Base-by-base conservation (phyloP, 495 filamentous ascomycete species). In the Massariosphaeria phaeospora region DNA sequence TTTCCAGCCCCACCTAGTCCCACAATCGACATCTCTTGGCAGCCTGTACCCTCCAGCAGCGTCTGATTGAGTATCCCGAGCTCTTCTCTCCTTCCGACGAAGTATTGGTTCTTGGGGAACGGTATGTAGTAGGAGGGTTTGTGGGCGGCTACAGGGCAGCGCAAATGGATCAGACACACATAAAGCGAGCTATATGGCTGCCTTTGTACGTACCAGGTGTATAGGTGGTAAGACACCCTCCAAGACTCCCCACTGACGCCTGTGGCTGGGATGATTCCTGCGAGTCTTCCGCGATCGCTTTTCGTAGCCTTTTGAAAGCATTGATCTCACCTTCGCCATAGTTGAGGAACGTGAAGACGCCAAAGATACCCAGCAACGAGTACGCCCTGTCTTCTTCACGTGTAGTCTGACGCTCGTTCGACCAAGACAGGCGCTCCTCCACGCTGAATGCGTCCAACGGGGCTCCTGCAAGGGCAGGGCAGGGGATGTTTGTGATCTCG, bases 1-100 rank as follows among this genome's bases (percentile, higher is more conserved):
- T 64, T 64, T 18, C 60, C 60, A 0, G 57, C 51, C 3, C 60
- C 59, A 29, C 55, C 55, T 8, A 63, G 49, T 3, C 61, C 49
- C 10, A 42, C 44, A 24, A 64, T 41, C 0, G 50, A 54, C 45
- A 61, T 49, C 30, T 63, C 59, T 24, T 54, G 24, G 48, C 60
- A 63, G 0, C 34, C 48, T 31, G 20, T 33, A 24, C 55, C 17
- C 2, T 54, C 38, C n/a, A 63, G 27, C 0, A 63, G 55, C 42
- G 25, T 54, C 25, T 63, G 31, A 21, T 54, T 50, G 15, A 63
- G 47, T 29, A 47, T 18, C 15, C 55, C 26, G 20, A 63, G 60
- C 26, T 53, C 40, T 13, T 2, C 21, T n/a, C 13, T 38, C 29
- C 60, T 17, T 1, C 60, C 48, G 23, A 54, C 39, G 38, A 63